Base-by-base conservation (phyloP, 140 eudicot species). In the Ambrosia hybrid region DNA sequence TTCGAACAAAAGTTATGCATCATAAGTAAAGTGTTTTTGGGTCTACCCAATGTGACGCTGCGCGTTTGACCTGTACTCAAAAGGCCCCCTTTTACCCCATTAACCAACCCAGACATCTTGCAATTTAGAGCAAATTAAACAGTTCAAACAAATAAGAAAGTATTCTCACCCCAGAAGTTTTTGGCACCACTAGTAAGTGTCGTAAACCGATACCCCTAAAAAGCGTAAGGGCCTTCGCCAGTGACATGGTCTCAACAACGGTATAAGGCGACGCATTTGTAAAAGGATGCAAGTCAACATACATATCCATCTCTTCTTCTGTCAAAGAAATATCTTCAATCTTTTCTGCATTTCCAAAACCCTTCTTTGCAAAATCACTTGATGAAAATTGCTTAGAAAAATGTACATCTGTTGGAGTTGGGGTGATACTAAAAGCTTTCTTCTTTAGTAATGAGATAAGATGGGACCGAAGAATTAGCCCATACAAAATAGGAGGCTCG, bases 291-390 rank as follows among this genome's bases (percentile, higher is more conserved):
- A 93, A 81, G 72, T 93, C 99, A 4, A 93, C 49, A 61, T 76
- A 90, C 99, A 93, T 93, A 60, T 86, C 86, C 99, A 93, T 85
- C 59, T 93, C 99, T 71, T 90, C 99, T 26, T 81, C 85, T 0
- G 81, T 78, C 76, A 93, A 63, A 14, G 75, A 69, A 7, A 94
- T 68, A 30, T 90, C 94, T 26, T 83, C 88, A 60, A 90, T 83
- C 71, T 57, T 78, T 62, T 86, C 96, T 8, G 65, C 82, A 4
- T 68, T 66, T 6, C 91, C 88, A 16, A 87, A 78, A 48, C 99
- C 99, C 67, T 79, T 77, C 72, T 94, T 94, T 4, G 91, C 90
- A 83, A 94, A 94, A 86, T 93, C 99, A 78, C 76, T 85, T n/a
- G 90, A 70, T 9, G 88, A 74, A 65, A 88, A 83, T 62, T 75